Base-by-base conservation (phyloP, 768 basidiomycete species). In the Russula dissimulans region DNA sequence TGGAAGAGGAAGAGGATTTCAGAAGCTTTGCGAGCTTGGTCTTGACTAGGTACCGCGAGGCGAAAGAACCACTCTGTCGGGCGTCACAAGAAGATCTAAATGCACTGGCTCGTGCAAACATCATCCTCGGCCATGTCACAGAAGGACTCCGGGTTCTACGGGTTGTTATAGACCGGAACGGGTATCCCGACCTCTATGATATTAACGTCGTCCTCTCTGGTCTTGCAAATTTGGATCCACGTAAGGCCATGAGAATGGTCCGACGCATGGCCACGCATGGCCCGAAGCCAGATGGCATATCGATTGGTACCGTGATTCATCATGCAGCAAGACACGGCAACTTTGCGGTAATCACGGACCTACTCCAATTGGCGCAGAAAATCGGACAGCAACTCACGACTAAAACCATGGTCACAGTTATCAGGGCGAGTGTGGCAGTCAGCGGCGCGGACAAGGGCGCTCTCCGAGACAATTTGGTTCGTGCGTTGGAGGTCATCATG, bases 291-390 rank as follows among this genome's bases (percentile, higher is more conserved):
- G 80, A 83, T 67, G 71, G 70, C 22, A 76, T 82, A 39, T 79
- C 81, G 45, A 82, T 79, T 70, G 84, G 82, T 34, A 86, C 84
- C 0, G 77, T 86, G 45, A 71, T 89, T 60, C 83, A 86, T 61
- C 74, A 77, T 58, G 85, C 87, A 10, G 70, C 80, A 38, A 63
- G 70, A 22, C 75, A 78, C 49, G 72, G 73, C 31, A 77, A 85
- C 56, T 59, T 65, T 50, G 69, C 73, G 34, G 70, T 87, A 31
- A 79, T 79, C 36, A 60, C 68, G 14, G 66, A 73, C 45, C 70
- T 86, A 66, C 69, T 81, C 32, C 63, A 64, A 29, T 74, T 70
- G 42, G 76, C 80, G 43, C 70, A 71, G n/a, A 65, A 69, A 34
- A 65, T 72, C 12, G 73, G 75, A 3, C 65, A 73, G 44, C 67